These are phyloP conservation scores for Xylaria longipes DNA, from an alignment of 495 filamentous ascomycete genomes.

Conservation along the genomic window DNA sequence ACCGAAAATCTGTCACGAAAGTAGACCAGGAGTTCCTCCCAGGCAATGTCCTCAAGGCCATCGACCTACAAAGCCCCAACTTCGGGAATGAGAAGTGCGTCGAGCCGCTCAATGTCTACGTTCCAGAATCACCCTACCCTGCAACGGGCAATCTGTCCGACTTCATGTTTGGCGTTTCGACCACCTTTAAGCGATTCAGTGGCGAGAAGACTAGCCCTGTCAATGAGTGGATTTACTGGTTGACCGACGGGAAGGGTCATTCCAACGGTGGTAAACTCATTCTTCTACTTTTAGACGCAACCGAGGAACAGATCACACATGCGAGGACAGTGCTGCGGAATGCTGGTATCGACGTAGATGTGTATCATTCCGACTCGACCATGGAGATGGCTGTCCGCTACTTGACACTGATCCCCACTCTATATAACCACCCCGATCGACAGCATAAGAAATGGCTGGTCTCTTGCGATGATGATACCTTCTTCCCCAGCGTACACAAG, in stretches of 20 bases:
- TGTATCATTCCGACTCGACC: constrained; percentile 63
- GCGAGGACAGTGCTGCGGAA: constrained; percentile 47
- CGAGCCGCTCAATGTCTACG: constrained; percentile 54
- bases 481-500: constrained; percentile 70
- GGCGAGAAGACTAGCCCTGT: constrained; percentile 50
- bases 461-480: constrained; percentile 78
- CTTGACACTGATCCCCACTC: constrained; percentile 60
- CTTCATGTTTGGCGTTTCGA: constrained; percentile 58
- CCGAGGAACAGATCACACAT: constrained; percentile 49
- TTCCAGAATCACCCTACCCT: constrained; percentile 54
- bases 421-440: constrained; percentile 58
- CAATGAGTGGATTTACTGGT: constrained; percentile 58
- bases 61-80: constrained; percentile 51
- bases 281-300: constrained; percentile 51
- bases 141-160: constrained; percentile 52
- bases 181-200: constrained; percentile 53
- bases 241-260: constrained; percentile 54
- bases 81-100: constrained; percentile 48
- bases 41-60: constrained; percentile 43
- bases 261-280: constrained; percentile 58
- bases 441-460: constrained; percentile 67
- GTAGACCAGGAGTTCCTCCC: constrained; percentile 53
- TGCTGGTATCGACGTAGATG: constrained; percentile 67
- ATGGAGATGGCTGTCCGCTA: constrained; percentile 67
- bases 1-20: constrained; percentile 55